These are phyloP conservation scores for Neurospora sp. DNA, from an alignment of 495 filamentous ascomycete species.

Conservation along the genomic window DNA sequence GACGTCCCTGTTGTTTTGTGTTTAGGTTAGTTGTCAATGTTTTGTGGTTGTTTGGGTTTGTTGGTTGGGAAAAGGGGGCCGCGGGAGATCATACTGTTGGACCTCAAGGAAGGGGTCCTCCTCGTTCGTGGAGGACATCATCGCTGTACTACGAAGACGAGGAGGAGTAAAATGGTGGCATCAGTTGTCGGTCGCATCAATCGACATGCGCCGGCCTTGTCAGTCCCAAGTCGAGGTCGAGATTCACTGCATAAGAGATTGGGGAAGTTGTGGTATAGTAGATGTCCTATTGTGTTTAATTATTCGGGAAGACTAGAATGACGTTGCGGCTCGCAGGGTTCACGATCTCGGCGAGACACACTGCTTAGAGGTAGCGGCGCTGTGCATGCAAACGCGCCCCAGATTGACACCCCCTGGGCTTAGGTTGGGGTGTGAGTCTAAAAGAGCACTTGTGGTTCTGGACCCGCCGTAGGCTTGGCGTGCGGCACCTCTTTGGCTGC, in stretches of 20 bases:
- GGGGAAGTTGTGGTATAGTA: not conserved
- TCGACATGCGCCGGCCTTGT: not conserved
- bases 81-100: constrained; percentile 58
- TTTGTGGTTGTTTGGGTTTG: not conserved
- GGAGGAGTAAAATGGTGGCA: not conserved
- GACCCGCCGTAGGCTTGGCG: not conserved
- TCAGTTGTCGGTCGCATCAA: constrained; percentile 6
- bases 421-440: not conserved
- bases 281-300: not conserved
- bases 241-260: not conserved
- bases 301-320: not conserved
- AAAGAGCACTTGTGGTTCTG: not conserved
- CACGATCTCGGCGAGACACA: not conserved
- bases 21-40: too few relatives aligned
- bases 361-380: not conserved
- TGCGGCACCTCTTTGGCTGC: not conserved
- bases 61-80: not conserved
- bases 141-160: constrained; percentile 15
- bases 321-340: not conserved
- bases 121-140: constrained; percentile 65
- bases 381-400: not conserved
- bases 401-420: not conserved
- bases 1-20: constrained; percentile 55
- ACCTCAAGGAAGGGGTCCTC: constrained; percentile 90
- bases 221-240: not conserved